Evolutionary conservation across 2,329 filamentous ascomycete species (phyloP), one percentile per base, ranked within the genome.

Genomic region (Claviceps humidiphila): DNA sequence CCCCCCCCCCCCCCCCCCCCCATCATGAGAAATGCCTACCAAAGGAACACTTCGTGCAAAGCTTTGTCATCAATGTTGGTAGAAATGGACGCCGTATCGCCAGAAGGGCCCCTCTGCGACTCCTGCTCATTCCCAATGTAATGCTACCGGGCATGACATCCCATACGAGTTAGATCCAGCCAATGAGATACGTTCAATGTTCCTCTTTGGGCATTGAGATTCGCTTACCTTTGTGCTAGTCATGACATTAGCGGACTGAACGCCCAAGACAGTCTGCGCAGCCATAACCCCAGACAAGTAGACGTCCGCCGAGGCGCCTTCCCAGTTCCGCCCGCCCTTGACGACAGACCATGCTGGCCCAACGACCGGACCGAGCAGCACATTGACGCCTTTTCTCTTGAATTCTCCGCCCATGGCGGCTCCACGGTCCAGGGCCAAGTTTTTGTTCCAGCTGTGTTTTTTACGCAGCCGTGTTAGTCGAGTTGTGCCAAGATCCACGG

Each of bases 101-200:
- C 63, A 47, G 75, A 77, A 68, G 80, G 85, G 76, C 68, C 84
- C 69, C 75, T 87, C 75, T 74, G 69, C 4, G 70, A 82, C 64
- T 95, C 88, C 64, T 95, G 89, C 66, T 94, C 88, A 57, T 74
- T 89, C 50, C 71, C 76, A 16, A 90, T 72, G 48, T 75, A 87
- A 61, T 91, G 87, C 70, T 89, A 9, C 5, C 14, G 26, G n/a
- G 8, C 7, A 11, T 11, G 4, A 30, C 26, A 30, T 30, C 26
- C 26, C 8, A 30, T 30, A 20, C 26, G 26, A 30, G 8, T 30
- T 11, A 30, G 26, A 9, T 30, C 8, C 26, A 11, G 8, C 26
- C 26, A 30, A 30, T 30, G 26, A 8, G 26, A 9, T 9, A 11
- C 26, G 26, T 11, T 30, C 8, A 9, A 30, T 30, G 8, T 30